Base-by-base conservation (phyloP, 495 filamentous ascomycete species). In the Achaetomiella virescens region DNA sequence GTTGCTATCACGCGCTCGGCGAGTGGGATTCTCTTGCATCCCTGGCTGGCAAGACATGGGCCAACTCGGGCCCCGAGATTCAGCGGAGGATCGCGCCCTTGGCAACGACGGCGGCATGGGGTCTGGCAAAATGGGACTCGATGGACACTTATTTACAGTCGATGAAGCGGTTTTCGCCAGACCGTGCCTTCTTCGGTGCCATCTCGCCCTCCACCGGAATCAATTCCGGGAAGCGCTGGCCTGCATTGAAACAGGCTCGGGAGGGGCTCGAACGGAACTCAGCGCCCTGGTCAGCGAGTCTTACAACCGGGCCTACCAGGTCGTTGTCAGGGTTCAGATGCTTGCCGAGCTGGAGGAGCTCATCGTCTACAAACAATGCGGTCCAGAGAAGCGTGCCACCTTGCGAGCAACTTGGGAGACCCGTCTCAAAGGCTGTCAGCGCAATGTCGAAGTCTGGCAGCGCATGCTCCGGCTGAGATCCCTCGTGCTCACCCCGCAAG, bases 361-460 rank as follows among this genome's bases (percentile, higher is more conserved):
- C 62, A 97, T 99, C 61, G 83, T 83, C 5, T 99, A 97, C 73
- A 97, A 99, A 73, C 91, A 97, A 63, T 87, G 87, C 57, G 82
- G 84, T 53, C 86, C 92, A 37, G 85, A 89, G 57, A 96, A 92
- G 73, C 89, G 91, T 69, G 88, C 86, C 21, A 90, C 87, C 10
- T 87, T 99, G 86, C 83, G 95, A 22, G 76, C 81, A 38, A 99
- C 95, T 14, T 99, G 93, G 93, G 95, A 92, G 65, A 91, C 87
- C 55, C 86, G 93, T 55, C 78, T 99, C 20, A 91, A 91, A 58
- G 93, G 93, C 20, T 96, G 93, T 60, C 92, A 97, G 68, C 85
- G 92, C 38, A 97, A 97, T 61, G 92, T 96, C 20, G 93, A 99
- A 62, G 91, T 97, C 8, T 99, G 93, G 93, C 91, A 96, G 66